Conservation (phyloP, 345 rosid species). For the Arabis hirsuta region DNA sequence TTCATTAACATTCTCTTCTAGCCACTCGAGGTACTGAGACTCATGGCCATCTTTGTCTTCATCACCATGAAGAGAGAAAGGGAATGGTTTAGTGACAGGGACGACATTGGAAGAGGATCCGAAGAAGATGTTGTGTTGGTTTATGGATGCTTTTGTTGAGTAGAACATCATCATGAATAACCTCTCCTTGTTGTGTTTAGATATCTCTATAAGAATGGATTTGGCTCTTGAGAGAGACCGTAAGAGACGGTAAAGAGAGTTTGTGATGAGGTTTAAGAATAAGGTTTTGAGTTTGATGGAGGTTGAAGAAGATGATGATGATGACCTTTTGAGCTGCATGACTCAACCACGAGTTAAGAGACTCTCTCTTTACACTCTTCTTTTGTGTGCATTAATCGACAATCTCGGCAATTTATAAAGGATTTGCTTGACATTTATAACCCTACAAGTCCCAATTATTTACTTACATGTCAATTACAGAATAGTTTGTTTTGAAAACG, state of each 20-base stretch:
- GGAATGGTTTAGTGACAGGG: constrained; percentile 49
- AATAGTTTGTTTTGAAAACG: neutral
- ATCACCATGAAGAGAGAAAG: constrained; percentile 30
- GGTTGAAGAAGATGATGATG: constrained; percentile 39
- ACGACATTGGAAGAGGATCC: constrained; percentile 63
- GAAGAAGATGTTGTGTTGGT: constrained; percentile 54
- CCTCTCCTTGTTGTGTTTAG: constrained; percentile 46
- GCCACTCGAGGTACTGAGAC: constrained; percentile 60
- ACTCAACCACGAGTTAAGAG: constrained; percentile 17
- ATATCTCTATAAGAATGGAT: constrained; percentile 48
- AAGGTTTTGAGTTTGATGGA: constrained; percentile 60
- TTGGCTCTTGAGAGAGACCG: constrained; percentile 64
- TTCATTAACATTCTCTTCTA: constrained; percentile 47
- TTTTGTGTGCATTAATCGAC: constrained; percentile 27
- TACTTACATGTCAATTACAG: neutral
- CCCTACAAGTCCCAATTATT: neutral
- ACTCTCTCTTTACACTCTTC: neutral
- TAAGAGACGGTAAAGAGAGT: constrained; percentile 52
- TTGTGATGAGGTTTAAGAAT: constrained; percentile 57
- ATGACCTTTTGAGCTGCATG: constrained; percentile 29
- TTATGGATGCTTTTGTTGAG: constrained; percentile 45
- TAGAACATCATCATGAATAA: constrained; percentile 35
- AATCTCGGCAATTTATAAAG: constrained; percentile 43
- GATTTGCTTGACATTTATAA: constrained; percentile 38
- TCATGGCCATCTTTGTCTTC: constrained; percentile 24